phyloP scores from a whole-genome alignment of 306 rosid genomes.

The Gastrolobium villosum region DNA sequence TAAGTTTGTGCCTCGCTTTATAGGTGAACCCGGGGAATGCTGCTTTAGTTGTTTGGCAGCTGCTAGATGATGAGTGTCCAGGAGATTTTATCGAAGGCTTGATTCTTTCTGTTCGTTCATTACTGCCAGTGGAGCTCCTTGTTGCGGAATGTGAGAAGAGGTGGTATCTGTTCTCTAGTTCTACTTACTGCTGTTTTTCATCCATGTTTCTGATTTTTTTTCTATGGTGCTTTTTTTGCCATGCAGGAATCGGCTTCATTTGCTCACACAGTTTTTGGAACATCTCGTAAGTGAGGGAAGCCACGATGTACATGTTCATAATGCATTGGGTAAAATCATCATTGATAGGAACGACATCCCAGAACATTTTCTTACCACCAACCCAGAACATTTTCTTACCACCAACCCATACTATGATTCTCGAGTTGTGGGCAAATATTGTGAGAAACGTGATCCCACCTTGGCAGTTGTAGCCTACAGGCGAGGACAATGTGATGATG shows the following conservation, averaged over 20 bases:
- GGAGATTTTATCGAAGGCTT: conserved; percentile 98
- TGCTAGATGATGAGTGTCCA: conserved; percentile 98
- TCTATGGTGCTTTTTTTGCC: conserved; percentile 39
- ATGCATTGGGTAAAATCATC: conserved; percentile 98
- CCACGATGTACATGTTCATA: conserved; percentile 99
- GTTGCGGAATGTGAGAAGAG: conserved; percentile 99
- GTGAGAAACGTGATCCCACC: conserved; percentile 99
- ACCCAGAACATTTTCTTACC: conserved; percentile 99
- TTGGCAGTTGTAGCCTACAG: conserved; percentile 97
- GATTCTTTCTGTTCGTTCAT: conserved; percentile 98
- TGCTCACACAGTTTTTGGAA: conserved; percentile 97
- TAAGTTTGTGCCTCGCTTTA: conserved; percentile 35
- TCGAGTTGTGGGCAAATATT: conserved; percentile 98
- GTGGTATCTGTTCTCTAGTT: conserved; percentile 54
- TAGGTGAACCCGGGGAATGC: conserved; percentile 99
- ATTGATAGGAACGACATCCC: conserved; percentile 98
- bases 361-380: too few relatives aligned
- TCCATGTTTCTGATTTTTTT: conserved; percentile 36
- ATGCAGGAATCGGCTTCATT: conserved; percentile 94
- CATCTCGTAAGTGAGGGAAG: conserved; percentile 99
- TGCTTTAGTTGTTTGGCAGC: conserved; percentile 98
- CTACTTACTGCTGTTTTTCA: conserved; percentile 7
- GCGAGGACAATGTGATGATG: conserved; percentile 98
- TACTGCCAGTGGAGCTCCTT: conserved; percentile 99
- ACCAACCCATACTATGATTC: conserved; percentile 99